Base-by-base conservation (phyloP, 805 yeast species). In the Torulaspora microellipsoides region DNA sequence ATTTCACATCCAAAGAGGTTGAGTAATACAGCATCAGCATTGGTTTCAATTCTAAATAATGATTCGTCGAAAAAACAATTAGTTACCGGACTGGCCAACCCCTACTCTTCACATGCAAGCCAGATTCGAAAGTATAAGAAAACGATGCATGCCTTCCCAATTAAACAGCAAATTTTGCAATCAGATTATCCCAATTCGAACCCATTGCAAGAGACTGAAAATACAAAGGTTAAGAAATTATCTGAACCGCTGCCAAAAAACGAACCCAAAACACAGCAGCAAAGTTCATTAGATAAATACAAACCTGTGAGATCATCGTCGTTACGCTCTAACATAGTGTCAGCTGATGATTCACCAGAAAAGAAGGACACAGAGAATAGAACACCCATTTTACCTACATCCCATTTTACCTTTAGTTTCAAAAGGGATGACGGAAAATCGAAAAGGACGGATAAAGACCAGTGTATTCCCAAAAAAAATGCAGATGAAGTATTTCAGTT, bases 1-100 rank as follows among this genome's bases (percentile, higher is more conserved):
- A 8, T 15, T n/a, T 7, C 30, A 15, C 13, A 48, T 17, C 31
- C 46, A 12, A 63, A 65, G 47, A 66, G 64, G 45, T 42, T 71
- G 41, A 73, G 77, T 48, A 68, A 66, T 29, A 71, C 80, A 0
- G 81, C 81, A 1, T 64, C 74, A 40, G 72, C 80, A 1, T 59
- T 76, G 37, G 55, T 76, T 34, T 72, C 78, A 3, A 59, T 73
- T 34, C 53, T 74, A n/a, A 71, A 68, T 28, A 55, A 54, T n/a
- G 52, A 55, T 7, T 58, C 54, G 8, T n/a, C 42, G 3, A 40
- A 15, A 43, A 46, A 32, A 34, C 48, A 34, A 37, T 33, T 43
- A 35, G 25, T 45, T 12, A 47, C 57, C n/a, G 46, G 52, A 15
- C 54, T 66, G 27, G 67, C 72, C 11, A 73, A 74, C 48, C 78